phyloP scores from a whole-genome alignment of 2,329 filamentous ascomycete species.

The Fusarium sp. region DNA sequence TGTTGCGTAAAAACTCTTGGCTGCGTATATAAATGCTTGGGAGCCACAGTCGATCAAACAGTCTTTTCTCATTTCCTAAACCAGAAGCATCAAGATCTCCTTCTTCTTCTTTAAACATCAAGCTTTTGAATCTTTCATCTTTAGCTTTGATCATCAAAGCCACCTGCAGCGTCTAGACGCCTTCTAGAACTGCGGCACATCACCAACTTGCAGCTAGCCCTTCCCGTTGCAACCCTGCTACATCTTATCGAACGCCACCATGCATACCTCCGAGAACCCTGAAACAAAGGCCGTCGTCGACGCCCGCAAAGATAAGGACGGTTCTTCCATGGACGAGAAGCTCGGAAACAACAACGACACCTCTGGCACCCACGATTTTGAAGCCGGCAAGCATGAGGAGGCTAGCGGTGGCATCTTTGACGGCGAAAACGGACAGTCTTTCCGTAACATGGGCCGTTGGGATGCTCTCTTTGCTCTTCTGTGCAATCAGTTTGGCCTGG shows the following conservation, averaged over 20 bases:
- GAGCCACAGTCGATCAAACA: background rate
- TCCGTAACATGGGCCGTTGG: conserved; percentile 26
- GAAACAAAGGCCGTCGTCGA: background rate
- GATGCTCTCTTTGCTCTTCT: conserved; percentile 23
- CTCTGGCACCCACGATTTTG: background rate
- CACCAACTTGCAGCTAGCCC: background rate
- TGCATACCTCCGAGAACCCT: background rate
- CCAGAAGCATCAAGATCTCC: background rate
- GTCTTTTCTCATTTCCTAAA: background rate
- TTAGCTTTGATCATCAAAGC: background rate
- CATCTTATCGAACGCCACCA: background rate
- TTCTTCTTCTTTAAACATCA: background rate
- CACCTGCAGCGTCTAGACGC: background rate
- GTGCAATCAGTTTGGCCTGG: conserved; percentile 36
- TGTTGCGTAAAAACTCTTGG: background rate
- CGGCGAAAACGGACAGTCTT: conserved; percentile 20
- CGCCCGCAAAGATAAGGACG: background rate
- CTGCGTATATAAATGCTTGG: background rate
- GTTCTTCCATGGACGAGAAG: background rate
- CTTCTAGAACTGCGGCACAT: background rate
- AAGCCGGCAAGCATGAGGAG: background rate
- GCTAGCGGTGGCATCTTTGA: conserved; percentile 9
- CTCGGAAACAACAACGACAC: background rate
- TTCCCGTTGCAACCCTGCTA: background rate
- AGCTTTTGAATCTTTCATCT: background rate